Percentiles rank a stretch among this genome's conserved stretches.
phyloP scores from a whole-genome alignment of 2,329 filamentous ascomycete genomes.

The Scytalidium lignicola region DNA sequence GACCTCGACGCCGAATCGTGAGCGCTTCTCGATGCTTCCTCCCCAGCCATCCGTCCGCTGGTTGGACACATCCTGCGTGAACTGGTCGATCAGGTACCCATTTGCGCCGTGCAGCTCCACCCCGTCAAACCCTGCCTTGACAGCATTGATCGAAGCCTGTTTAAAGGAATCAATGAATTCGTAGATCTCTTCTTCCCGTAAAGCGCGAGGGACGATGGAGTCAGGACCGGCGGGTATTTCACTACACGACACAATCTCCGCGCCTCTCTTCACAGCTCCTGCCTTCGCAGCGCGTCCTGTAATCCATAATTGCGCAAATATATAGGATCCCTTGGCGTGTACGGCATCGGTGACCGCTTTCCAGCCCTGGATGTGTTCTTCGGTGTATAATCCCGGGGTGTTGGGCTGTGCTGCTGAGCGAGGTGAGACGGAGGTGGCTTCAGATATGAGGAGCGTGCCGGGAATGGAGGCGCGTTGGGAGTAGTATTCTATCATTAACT shows the following conservation, averaged over 20 bases:
- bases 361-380: slow-evolving; percentile 49
- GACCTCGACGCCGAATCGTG: slow-evolving; percentile 46
- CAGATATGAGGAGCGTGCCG: slow-evolving; percentile 50
- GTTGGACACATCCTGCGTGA: slow-evolving; percentile 38
- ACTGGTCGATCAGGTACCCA: slow-evolving; percentile 20
- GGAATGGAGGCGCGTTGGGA: slow-evolving; percentile 42
- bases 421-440: slow-evolving; percentile 43
- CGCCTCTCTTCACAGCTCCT: no score
- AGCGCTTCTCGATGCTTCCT: slow-evolving; percentile 41
- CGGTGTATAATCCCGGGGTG: slow-evolving; percentile 49
- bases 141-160: slow-evolving; percentile 36
- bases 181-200: slow-evolving; percentile 34
- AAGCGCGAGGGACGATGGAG: neutral
- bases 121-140: slow-evolving; percentile 35
- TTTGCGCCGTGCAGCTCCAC: slow-evolving; percentile 30
- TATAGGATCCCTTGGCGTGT: slow-evolving; percentile 51
- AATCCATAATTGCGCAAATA: slow-evolving; percentile 57
- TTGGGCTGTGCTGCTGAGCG: slow-evolving; percentile 43
- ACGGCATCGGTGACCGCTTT: slow-evolving; percentile 51
- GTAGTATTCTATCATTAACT: slow-evolving; percentile 42
- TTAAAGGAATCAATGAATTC: slow-evolving; percentile 30
- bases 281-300: slow-evolving; percentile 39
- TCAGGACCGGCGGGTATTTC: no score
- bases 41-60: slow-evolving; percentile 45
- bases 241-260: no score